Conservation (phyloP, 495 filamentous ascomycete genomes). For the Tuber indicum region DNA sequence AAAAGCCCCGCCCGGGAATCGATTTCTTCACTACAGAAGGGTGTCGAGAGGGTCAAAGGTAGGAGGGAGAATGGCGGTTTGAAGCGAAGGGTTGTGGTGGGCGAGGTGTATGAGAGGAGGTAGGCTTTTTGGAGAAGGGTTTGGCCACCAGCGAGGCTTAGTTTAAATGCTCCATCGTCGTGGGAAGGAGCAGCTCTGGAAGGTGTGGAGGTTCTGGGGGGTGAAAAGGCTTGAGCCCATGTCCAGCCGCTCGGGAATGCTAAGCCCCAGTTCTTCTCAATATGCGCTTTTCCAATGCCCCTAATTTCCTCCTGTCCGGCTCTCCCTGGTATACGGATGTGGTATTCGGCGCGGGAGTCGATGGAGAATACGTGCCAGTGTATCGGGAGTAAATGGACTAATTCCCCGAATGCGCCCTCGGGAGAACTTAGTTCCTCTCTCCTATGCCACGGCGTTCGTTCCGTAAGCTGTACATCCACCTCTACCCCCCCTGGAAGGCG, state of each 20-base stretch:
- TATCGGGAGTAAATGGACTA: constrained; percentile 45
- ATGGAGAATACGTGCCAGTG: constrained; percentile 50
- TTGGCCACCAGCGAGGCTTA: constrained; percentile 45
- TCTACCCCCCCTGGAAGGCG: constrained; percentile 34
- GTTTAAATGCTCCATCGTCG: constrained; percentile 4
- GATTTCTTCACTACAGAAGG: constrained; percentile 41
- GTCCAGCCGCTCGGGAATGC: constrained; percentile 47
- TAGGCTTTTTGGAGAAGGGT: constrained; percentile 47
- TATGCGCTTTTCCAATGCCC: constrained; percentile 44
- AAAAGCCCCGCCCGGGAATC: constrained; percentile 42
- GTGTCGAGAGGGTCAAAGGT: constrained; percentile 28
- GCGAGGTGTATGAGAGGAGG: constrained; percentile 45
- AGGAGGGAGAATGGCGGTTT: constrained; percentile 27
- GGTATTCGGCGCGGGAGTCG: constrained; percentile 42
- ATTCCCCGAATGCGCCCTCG: constrained; percentile 39
- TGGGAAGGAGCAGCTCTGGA: constrained; percentile 31
- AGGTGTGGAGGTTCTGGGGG: constrained; percentile 10
- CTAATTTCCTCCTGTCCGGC: constrained; percentile 6
- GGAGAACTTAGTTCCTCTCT: constrained; percentile 32
- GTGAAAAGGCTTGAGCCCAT: constrained; percentile 44
- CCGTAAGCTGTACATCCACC: constrained; percentile 41
- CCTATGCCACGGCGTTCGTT: constrained; percentile 41
- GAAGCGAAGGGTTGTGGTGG: constrained; percentile 7
- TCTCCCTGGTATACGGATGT: constrained; percentile 9
- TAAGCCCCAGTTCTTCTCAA: constrained; percentile 50